Percentiles rank a stretch among this genome's conserved stretches.
phyloP scores from a whole-genome alignment of 2,329 filamentous ascomycete genomes.

The Neofusicoccum sp. region DNA sequence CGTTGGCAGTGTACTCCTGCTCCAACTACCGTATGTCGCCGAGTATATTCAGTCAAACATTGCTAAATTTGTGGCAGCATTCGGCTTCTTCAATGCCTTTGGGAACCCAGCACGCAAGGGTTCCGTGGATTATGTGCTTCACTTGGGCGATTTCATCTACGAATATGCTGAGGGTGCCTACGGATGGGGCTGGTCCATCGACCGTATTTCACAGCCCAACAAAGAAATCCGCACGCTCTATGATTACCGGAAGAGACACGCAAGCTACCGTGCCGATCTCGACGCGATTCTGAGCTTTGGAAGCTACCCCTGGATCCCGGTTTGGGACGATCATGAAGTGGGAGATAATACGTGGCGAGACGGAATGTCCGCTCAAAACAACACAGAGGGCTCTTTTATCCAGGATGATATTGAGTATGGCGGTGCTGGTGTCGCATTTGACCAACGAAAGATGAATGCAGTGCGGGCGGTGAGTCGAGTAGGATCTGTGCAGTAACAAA shows the following conservation, averaged over 20 bases:
- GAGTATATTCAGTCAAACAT: background rate
- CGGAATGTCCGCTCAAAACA: slow-evolving; percentile 40
- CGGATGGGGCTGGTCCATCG: slow-evolving; percentile 34
- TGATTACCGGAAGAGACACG: slow-evolving; percentile 45
- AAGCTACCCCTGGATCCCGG: slow-evolving; percentile 44
- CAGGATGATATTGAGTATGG: slow-evolving; percentile 27
- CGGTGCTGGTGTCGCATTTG: slow-evolving; percentile 35
- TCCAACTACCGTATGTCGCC: slow-evolving; percentile 59
- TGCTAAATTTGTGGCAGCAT: slow-evolving; percentile 27
- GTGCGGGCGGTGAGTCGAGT: slow-evolving; percentile 34
- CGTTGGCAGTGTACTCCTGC: slow-evolving; percentile 69
- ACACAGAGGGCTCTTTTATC: slow-evolving; percentile 44
- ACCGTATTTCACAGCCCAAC: slow-evolving; percentile 33
- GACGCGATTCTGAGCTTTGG: slow-evolving; percentile 41
- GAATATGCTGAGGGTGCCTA: slow-evolving; percentile 40
- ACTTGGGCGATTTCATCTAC: slow-evolving; percentile 46
- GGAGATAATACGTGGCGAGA: slow-evolving; percentile 44
- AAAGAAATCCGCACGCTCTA: slow-evolving; percentile 43
- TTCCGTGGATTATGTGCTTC: slow-evolving; percentile 41
- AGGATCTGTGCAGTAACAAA: background rate
- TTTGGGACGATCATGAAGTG: slow-evolving; percentile 41
- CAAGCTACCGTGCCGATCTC: slow-evolving; percentile 41
- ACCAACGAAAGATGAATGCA: slow-evolving; percentile 48
- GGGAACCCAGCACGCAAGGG: slow-evolving; percentile 42
- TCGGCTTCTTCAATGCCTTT: slow-evolving; percentile 51